Evolutionary conservation across 83 land plant species (phyloP).

Genomic region (Picea abies): DNA sequence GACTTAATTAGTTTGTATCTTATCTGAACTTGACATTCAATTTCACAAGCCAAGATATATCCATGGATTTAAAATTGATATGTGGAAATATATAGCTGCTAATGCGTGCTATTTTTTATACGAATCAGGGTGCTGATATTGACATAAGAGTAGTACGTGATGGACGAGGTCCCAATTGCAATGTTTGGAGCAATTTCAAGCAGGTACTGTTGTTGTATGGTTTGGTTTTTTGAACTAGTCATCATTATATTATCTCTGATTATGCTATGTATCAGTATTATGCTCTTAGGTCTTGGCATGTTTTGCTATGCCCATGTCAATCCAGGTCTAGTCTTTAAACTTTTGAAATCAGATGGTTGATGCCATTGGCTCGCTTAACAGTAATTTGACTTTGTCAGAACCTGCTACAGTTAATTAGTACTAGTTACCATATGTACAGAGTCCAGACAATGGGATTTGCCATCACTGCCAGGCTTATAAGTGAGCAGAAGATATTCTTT

Average conservation of each 20-base stretch:
- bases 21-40: neutral
- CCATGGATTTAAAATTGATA: conserved; percentile 16
- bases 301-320: neutral
- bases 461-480: neutral
- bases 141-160: conserved; percentile 92
- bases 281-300: neutral
- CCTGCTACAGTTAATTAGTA: too few relatives aligned
- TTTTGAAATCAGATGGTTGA: neutral
- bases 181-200: conserved; percentile 96
- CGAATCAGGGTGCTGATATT: conserved; percentile 93
- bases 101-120: neutral
- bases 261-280: neutral
- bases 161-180: conserved; percentile 96
- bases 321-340: neutral
- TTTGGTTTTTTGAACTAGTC: neutral
- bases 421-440: too few relatives aligned
- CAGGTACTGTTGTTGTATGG: conserved; percentile 52
- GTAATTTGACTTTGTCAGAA: too few relatives aligned
- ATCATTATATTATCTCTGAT: neutral
- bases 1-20: neutral
- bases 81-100: neutral
- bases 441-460: too few relatives aligned
- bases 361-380: too few relatives aligned
- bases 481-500: neutral
- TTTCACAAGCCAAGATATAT: neutral